These are phyloP conservation scores for Sphagnum magellanicum DNA, from an alignment of 228 moss, liverwort and hornwort species.

Conservation along the genomic window DNA sequence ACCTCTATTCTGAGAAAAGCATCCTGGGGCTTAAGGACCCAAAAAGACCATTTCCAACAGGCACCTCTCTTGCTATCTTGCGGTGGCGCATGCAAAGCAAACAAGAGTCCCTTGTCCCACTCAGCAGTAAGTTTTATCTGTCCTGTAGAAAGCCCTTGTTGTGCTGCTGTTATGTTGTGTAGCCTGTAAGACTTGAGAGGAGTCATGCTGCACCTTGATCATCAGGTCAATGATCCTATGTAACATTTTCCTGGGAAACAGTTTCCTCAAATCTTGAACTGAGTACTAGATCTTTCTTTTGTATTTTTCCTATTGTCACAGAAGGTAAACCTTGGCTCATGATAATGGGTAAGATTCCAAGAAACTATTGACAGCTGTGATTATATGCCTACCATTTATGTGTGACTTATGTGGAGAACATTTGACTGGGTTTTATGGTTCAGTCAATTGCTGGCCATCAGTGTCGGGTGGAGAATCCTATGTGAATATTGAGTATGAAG, in stretches of 20 bases:
- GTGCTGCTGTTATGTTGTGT: neutral
- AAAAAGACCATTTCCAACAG: slow-evolving; percentile 69
- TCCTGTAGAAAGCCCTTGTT: neutral
- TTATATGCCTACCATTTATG: no score
- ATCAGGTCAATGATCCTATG: no score
- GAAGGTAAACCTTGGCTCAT: no score
- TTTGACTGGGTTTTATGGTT: slow-evolving; percentile 5
- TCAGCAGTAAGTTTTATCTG: slow-evolving; percentile 64
- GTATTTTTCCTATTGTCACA: no score
- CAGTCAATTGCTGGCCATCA: slow-evolving; percentile 99
- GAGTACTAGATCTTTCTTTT: no score
- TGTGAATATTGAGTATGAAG: slow-evolving; percentile 95
- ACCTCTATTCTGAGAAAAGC: slow-evolving; percentile 53
- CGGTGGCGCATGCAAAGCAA: slow-evolving; percentile 94
- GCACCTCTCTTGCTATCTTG: slow-evolving; percentile 73
- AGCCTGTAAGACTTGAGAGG: neutral
- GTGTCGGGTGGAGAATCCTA: slow-evolving; percentile 85
- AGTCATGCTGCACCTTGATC: no score
- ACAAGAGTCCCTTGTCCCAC: slow-evolving; percentile 82
- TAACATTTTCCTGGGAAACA: no score
- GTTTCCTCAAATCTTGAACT: no score
- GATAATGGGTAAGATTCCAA: no score
- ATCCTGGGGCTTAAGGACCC: slow-evolving; percentile 66
- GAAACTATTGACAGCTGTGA: no score
- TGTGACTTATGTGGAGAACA: neutral